Evolutionary conservation across 139 green algal species (phyloP), one percentile per base, ranked within the genome.

Genomic region (Chlorokybus atmophyticus): DNA sequence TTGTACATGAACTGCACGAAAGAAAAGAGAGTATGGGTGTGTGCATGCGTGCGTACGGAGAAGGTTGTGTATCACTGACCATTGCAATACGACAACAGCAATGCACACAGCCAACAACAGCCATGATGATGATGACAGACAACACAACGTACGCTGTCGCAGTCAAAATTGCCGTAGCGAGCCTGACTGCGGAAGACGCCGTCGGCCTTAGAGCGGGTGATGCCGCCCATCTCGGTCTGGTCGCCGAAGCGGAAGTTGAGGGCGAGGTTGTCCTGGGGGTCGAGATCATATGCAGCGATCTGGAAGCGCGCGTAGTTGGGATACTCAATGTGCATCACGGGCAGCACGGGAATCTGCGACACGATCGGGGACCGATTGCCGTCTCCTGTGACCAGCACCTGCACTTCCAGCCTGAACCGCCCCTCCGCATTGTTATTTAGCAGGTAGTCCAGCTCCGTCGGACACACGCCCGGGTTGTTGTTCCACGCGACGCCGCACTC

Each of bases 361-460:
- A 56, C 62, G 26, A 58, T 60, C 19, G 62, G 62, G 39, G 38
- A 59, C 29, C 30, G 28, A 56, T 71, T 71, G n/a, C 19, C 23
- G 32, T 4, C 23, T 6, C 10, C 59, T 2, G 32, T 50, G 42
- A 68, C 19, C 8, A 28, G 61, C 8, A 71, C 62, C 23, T 23
- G 25, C 14, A 66, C 35, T 56, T 71, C 62, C 17, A 68, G 55
- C 10, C 60, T 21, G 54, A 60, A 68, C 4, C 62, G 58, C n/a
- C 62, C 62, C 39, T 48, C 47, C 4, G 42, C 27, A 56, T 71
- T 71, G 62, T 71, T 71, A 41, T 71, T 38, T 4, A 71, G 62
- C 32, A 68, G 28, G 3, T 26, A 4, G 32, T 60, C 57, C 2
- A 62, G 60, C 30, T 32, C n/a, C 51, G 29, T 49, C 40, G 55